Evolutionary conservation across 202 grass and related monocot species (phyloP).

Genomic region (Dendrocalamus latiflorus): DNA sequence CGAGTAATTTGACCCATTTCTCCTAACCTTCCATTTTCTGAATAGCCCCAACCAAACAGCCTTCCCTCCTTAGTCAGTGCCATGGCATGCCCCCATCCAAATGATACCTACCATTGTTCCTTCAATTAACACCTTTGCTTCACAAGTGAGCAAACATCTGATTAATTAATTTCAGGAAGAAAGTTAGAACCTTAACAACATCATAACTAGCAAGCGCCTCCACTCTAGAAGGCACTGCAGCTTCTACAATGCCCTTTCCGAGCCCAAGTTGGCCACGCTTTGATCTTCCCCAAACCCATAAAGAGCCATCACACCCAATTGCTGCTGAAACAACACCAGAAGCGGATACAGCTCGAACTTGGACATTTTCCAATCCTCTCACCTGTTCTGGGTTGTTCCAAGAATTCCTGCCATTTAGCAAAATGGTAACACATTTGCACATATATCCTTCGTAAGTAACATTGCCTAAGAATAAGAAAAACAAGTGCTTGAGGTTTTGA

Average conservation of each 20-base stretch:
- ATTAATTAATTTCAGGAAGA: too few species aligned
- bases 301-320: conserved; percentile 65
- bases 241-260: conserved; percentile 53
- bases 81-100: too few species aligned
- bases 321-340: conserved; percentile 84
- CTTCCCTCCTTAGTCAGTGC: too few species aligned
- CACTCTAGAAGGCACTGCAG: conserved; percentile 49
- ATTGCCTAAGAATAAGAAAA: neutral
- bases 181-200: conserved; percentile 55
- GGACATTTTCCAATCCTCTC: conserved; percentile 68
- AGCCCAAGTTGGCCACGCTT: conserved; percentile 94
- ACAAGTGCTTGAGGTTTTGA: neutral
- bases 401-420: conserved; percentile 43
- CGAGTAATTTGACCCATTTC: too few species aligned
- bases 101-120: too few species aligned
- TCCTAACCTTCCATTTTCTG: too few species aligned
- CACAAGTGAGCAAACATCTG: too few species aligned
- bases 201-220: conserved; percentile 54
- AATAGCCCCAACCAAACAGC: too few species aligned
- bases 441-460: neutral
- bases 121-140: too few species aligned
- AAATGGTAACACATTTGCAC: neutral
- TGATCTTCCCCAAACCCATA: conserved; percentile 86
- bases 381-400: conserved; percentile 73
- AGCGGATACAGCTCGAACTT: conserved; percentile 59